Base-by-base conservation (phyloP, 805 yeast genomes). In the Ogataea nitratoaversa region DNA sequence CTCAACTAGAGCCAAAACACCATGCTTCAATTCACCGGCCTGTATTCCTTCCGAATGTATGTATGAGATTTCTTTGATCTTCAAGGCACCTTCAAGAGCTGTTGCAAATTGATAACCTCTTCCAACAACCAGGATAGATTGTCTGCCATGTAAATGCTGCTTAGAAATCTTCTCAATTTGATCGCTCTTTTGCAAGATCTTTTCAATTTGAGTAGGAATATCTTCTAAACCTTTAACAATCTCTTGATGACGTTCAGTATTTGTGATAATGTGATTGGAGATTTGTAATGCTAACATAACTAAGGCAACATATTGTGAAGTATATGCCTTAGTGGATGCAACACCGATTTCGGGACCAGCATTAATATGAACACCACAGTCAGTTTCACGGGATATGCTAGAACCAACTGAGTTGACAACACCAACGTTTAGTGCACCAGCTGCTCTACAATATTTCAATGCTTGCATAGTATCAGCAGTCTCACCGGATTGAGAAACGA, bases 321-420 rank as follows among this genome's bases (percentile, higher is more conserved):
- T 93, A 71, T 93, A 93, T 22, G 99, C 99, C 70, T 93, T 93
- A 35, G 99, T 93, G 11, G 97, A 89, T 9, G 99, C 99, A 53
- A 93, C 99, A 66, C 99, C 98, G 49, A 93, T 93, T 69, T 93
- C 99, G 34, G 99, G 99, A 50, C 99, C 99, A 36, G 99, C 99
- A 62, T 93, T 93, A 63, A 93, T 90, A 65, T 93, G 99, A 42
- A 93, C 96, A 78, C 99, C 99, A 73, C 99, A 93, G 67, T 90
- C 95, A 18, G 99, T 93, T 59, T 81, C 89, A 69, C 99, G 82
- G 6, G 98, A 91, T 65, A 93, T 88, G 31, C 93, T 80, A 5
- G 99, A 93, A 59, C 99, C 99, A 32, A 93, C 99, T 52, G 90
- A 78, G 73, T 93, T 93, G 48, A 93, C 99, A 58, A 93, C 86